Percentiles rank a stretch among this genome's conserved stretches.
Conservation (phyloP, 345 rosid genomes). For the Salix brachista region DNA sequence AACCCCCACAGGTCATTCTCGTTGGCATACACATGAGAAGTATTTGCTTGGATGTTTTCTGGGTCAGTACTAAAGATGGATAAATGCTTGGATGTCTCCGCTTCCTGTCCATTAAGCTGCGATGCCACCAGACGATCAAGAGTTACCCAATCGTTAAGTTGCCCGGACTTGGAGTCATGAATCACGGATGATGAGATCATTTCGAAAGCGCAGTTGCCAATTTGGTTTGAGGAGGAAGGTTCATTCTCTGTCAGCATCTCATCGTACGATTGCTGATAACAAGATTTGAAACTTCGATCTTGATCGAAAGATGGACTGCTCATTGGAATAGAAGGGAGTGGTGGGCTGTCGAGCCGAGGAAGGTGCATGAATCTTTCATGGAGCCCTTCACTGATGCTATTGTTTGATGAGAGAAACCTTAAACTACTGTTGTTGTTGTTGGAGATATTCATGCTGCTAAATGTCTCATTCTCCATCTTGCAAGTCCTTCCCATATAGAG, state of each 20-base stretch:
- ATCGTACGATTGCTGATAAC: constrained; percentile 27
- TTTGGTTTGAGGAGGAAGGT: constrained; percentile 28
- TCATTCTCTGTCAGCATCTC: constrained; percentile 36
- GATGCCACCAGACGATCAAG: constrained; percentile 88
- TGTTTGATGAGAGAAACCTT: constrained; percentile 24
- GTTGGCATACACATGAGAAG: constrained; percentile 10
- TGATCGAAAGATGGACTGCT: constrained; percentile 15
- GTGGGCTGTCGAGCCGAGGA: constrained; percentile 65
- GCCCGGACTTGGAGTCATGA: constrained; percentile 15
- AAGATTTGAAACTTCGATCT: constrained; percentile 18
- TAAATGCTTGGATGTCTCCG: constrained; percentile 39
- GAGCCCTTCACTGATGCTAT: constrained; percentile 21
- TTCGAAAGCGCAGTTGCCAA: constrained; percentile 13
- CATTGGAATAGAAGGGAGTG: constrained; percentile 26
- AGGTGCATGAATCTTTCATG: constrained; percentile 62
- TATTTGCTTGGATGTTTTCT: constrained; percentile 20
- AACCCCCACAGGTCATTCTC: constrained; percentile 69
- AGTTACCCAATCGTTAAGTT: constrained; percentile 63
- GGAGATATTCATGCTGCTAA: constrained; percentile 8
- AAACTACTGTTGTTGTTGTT: constrained; percentile 6
- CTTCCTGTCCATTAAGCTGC: constrained; percentile 63
- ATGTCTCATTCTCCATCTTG: constrained; percentile 48
- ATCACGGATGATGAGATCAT: background rate
- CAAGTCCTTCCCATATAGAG: constrained; percentile 63
- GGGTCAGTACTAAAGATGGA: constrained; percentile 39